A percentile compares a stretch with the other conserved stretches of the same genome.
Evolutionary conservation across 2,329 filamentous ascomycete species (phyloP).

Genomic region (Truncatella angustata): DNA sequence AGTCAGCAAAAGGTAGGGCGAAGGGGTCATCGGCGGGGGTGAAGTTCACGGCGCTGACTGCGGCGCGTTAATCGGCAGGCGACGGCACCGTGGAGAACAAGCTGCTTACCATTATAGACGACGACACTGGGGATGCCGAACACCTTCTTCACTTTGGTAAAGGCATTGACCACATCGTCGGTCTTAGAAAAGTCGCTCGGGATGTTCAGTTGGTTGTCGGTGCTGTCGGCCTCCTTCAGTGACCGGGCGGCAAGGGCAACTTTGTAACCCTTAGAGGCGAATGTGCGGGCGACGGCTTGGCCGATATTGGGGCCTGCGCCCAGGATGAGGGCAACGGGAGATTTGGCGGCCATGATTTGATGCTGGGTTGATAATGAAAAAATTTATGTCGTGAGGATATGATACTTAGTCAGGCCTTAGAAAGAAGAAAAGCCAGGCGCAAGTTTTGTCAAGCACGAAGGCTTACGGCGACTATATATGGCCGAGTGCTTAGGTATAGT

Average conservation of each 20-base stretch:
- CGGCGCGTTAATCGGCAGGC: neutral
- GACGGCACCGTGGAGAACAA: neutral
- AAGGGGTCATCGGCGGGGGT: slow-evolving; percentile 27
- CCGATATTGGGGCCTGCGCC: slow-evolving; percentile 42
- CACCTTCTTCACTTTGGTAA: slow-evolving; percentile 33
- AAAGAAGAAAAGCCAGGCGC: too few relatives aligned
- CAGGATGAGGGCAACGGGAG: slow-evolving; percentile 35
- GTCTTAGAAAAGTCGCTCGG: slow-evolving; percentile 34
- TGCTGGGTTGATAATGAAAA: too few relatives aligned
- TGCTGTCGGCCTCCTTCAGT: slow-evolving; percentile 26
- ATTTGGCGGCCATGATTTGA: slow-evolving; percentile 15
- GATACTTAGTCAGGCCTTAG: too few relatives aligned
- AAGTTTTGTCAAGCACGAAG: too few relatives aligned
- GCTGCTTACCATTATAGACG: slow-evolving; percentile 37
- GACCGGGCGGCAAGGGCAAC: slow-evolving; percentile 37
- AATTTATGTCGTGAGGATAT: too few relatives aligned
- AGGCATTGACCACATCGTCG: slow-evolving; percentile 31
- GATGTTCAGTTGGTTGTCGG: slow-evolving; percentile 29
- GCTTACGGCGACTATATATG: too few relatives aligned
- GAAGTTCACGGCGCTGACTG: slow-evolving; percentile 20
- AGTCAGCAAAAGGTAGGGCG: slow-evolving; percentile 24
- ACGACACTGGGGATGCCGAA: slow-evolving; percentile 40
- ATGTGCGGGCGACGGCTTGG: slow-evolving; percentile 31
- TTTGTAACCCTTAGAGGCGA: slow-evolving; percentile 40
- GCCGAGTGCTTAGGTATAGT: too few relatives aligned